Evolutionary conservation across 2,329 filamentous ascomycete genomes (phyloP).

Genomic region (Albifimbria verrucaria): DNA sequence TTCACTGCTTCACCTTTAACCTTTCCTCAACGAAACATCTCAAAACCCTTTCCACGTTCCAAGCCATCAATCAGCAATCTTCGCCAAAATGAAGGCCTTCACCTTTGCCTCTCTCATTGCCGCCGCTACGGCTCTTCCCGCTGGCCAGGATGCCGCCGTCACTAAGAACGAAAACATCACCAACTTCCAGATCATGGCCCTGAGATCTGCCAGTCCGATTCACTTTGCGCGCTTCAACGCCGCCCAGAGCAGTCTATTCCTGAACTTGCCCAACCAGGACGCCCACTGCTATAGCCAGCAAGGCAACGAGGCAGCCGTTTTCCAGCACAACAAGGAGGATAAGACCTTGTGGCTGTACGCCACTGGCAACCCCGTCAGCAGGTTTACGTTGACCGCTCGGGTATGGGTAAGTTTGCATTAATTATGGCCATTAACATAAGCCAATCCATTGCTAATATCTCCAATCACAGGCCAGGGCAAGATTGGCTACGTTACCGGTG

Average conservation of each 20-base stretch:
- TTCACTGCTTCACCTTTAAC: background rate
- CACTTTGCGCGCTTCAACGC: slow-evolving; percentile 47
- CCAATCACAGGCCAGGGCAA: slow-evolving; percentile 43
- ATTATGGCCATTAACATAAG: slow-evolving; percentile 1
- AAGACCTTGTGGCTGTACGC: slow-evolving; percentile 45
- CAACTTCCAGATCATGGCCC: slow-evolving; percentile 44
- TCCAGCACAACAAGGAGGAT: slow-evolving; percentile 39
- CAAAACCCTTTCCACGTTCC: background rate
- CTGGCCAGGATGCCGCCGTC: background rate
- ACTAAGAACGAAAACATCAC: slow-evolving; percentile 9
- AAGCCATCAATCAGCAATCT: background rate
- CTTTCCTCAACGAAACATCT: background rate
- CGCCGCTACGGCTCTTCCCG: background rate
- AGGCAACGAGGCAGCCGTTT: slow-evolving; percentile 41
- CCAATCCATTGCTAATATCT: background rate
- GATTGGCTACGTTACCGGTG: slow-evolving; percentile 49
- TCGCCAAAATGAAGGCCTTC: background rate
- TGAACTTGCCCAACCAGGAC: slow-evolving; percentile 39
- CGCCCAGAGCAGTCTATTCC: slow-evolving; percentile 36
- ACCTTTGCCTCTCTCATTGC: background rate
- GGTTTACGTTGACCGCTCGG: slow-evolving; percentile 53
- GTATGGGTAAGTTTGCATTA: slow-evolving; percentile 46
- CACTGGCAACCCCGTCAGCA: slow-evolving; percentile 39
- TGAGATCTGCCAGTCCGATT: slow-evolving; percentile 45
- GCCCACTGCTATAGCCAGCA: slow-evolving; percentile 43